These are phyloP conservation scores for Senna tora DNA, from an alignment of 306 rosid species.

Conservation along the genomic window DNA sequence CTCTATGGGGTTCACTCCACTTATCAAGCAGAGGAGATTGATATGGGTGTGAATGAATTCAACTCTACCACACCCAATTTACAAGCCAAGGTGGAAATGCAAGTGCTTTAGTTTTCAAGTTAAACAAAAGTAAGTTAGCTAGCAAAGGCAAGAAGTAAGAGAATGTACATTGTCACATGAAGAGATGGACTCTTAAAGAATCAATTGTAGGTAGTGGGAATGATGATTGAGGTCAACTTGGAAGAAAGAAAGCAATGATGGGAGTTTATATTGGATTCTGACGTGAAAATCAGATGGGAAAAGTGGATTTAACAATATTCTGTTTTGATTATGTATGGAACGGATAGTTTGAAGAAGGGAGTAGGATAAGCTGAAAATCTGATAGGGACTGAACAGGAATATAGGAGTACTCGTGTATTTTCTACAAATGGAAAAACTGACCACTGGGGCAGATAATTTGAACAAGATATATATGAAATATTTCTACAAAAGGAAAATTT, in stretches of 20 bases:
- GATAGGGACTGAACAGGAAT: neutral
- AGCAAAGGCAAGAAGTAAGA: neutral
- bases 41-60: constrained; percentile 42
- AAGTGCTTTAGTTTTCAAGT: constrained; percentile 48
- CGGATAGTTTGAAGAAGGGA: constrained; percentile 9
- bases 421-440: neutral
- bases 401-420: too few relatives aligned
- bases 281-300: neutral
- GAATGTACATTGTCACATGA: neutral
- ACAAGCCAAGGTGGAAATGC: constrained; percentile 68
- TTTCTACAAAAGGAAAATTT: too few relatives aligned
- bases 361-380: neutral
- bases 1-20: constrained; percentile 94
- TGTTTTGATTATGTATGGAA: constrained; percentile 24
- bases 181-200: constrained; percentile 13
- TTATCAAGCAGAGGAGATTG: constrained; percentile 75
- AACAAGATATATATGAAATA: neutral
- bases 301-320: neutral
- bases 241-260: neutral
- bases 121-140: neutral
- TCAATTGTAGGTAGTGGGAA: constrained; percentile 13
- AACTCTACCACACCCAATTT: constrained; percentile 47
- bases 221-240: constrained; percentile 20
- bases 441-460: neutral
- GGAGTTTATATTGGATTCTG: constrained; percentile 10